phyloP scores from a whole-genome alignment of 2,329 filamentous ascomycete genomes.

The Volutella citrinella region DNA sequence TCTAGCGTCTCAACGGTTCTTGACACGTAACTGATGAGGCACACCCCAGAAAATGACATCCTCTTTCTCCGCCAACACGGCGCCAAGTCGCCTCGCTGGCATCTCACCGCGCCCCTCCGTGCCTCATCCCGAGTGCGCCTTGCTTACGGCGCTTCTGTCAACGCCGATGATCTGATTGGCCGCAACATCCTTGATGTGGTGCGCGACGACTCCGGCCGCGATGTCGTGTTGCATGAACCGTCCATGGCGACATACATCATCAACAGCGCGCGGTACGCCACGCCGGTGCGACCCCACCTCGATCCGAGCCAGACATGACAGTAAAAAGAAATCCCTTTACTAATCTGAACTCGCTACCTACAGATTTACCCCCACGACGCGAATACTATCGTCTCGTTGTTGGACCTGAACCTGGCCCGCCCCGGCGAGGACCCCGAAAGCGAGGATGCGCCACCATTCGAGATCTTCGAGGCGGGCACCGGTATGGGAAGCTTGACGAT shows the following conservation, averaged over 20 bases:
- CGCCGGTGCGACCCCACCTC: slow-evolving; percentile 44
- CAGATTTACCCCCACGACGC: slow-evolving; percentile 69
- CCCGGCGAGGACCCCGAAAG: slow-evolving; percentile 30
- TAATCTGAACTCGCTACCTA: too few relatives aligned
- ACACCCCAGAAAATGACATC: slow-evolving; percentile 39
- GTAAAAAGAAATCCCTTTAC: neutral
- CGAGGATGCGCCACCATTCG: slow-evolving; percentile 48
- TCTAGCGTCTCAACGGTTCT: too few relatives aligned
- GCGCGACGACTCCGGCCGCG: slow-evolving; percentile 44
- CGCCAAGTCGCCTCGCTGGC: slow-evolving; percentile 33
- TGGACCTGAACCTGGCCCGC: slow-evolving; percentile 66
- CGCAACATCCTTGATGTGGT: slow-evolving; percentile 58
- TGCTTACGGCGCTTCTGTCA: slow-evolving; percentile 44
- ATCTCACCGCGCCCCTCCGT: slow-evolving; percentile 35
- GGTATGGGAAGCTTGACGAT: slow-evolving; percentile 80
- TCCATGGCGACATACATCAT: slow-evolving; percentile 72
- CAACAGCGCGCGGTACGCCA: slow-evolving; percentile 66
- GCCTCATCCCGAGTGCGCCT: slow-evolving; percentile 31
- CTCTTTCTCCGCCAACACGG: slow-evolving; percentile 39
- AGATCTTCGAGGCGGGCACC: slow-evolving; percentile 81
- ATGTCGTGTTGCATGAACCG: slow-evolving; percentile 60
- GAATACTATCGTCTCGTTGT: slow-evolving; percentile 68
- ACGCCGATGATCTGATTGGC: slow-evolving; percentile 61
- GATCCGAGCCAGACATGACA: neutral
- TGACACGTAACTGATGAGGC: too few relatives aligned